A percentile compares a stretch with the other conserved stretches of the same genome.
Evolutionary conservation across 352 stramenopile genomes (phyloP).

Genomic region (Globisporangium spinosum): DNA sequence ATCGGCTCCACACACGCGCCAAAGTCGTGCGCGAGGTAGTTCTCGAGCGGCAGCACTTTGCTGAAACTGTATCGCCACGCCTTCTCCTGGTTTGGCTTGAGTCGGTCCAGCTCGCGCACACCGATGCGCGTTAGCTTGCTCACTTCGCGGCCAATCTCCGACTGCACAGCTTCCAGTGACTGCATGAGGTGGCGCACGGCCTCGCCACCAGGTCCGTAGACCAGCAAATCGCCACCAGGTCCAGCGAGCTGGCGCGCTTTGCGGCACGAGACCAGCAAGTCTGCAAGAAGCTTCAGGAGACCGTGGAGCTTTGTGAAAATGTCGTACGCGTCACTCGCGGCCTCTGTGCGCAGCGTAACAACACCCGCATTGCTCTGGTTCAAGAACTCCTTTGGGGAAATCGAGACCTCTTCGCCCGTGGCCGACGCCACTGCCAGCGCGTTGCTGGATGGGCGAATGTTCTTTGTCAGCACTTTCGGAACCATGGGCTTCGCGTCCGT

Average conservation of each 20-base stretch:
- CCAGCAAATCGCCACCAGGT: slow-evolving; percentile 74
- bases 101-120: slow-evolving; percentile 76
- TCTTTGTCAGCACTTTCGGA: slow-evolving; percentile 49
- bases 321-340: slow-evolving; percentile 53
- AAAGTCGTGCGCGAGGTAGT: slow-evolving; percentile 83
- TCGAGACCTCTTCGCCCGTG: slow-evolving; percentile 35
- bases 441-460: slow-evolving; percentile 19
- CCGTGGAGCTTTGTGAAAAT: slow-evolving; percentile 75
- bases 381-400: slow-evolving; percentile 62
- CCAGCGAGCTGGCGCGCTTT: slow-evolving; percentile 79
- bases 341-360: slow-evolving; percentile 61
- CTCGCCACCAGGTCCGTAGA: slow-evolving; percentile 81
- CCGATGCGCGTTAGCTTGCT: slow-evolving; percentile 77
- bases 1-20: slow-evolving; percentile 80
- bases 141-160: slow-evolving; percentile 73
- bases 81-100: slow-evolving; percentile 86
- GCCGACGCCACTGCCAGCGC: slow-evolving; percentile 33
- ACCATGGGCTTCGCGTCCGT: slow-evolving; percentile 62
- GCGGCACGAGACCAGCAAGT: slow-evolving; percentile 79
- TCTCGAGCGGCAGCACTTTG: slow-evolving; percentile 78
- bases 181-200: slow-evolving; percentile 81
- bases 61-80: slow-evolving; percentile 84
- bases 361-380: slow-evolving; percentile 73
- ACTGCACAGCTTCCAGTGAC: slow-evolving; percentile 73
- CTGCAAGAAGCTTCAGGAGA: slow-evolving; percentile 75